Percentiles rank a stretch among this genome's conserved stretches.
Evolutionary conservation across 257 asterid species (phyloP).

Genomic region (Solanum sparsipilum): DNA sequence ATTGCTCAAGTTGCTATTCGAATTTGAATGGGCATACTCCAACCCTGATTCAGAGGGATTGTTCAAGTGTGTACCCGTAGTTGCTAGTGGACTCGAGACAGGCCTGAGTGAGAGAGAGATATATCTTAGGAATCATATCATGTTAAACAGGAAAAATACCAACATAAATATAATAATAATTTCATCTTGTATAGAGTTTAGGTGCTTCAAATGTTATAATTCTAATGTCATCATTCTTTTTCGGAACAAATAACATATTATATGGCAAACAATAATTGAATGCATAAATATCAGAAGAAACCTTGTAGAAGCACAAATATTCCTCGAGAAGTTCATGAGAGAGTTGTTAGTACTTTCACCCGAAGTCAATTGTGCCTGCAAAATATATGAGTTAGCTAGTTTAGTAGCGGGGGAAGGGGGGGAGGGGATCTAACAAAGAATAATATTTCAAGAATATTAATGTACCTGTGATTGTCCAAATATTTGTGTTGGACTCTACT

Average conservation of each 20-base stretch:
- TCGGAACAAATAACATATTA: neutral
- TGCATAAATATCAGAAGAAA: neutral
- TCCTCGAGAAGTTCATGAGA: neutral
- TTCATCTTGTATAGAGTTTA: neutral
- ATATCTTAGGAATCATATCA: neutral
- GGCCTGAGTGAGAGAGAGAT: neutral
- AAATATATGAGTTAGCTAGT: neutral
- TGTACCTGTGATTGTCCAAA: neutral
- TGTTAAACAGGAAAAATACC: neutral
- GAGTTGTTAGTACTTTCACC: neutral
- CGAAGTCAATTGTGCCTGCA: neutral
- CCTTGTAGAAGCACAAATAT: neutral
- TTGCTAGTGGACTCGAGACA: neutral
- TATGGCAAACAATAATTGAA: neutral
- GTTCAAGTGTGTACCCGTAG: neutral
- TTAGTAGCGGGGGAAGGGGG: neutral
- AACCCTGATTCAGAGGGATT: neutral
- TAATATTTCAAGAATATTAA: neutral
- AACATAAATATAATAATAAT: neutral
- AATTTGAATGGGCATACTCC: neutral
- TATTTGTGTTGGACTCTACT: neutral
- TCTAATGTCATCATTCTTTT: neutral
- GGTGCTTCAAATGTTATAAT: neutral
- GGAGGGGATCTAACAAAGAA: neutral
- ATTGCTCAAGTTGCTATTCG: neutral